A percentile compares a stretch with the other conserved stretches of the same genome.
phyloP scores from a whole-genome alignment of 106 monocot genomes.

The Dendrobium huoshanense region DNA sequence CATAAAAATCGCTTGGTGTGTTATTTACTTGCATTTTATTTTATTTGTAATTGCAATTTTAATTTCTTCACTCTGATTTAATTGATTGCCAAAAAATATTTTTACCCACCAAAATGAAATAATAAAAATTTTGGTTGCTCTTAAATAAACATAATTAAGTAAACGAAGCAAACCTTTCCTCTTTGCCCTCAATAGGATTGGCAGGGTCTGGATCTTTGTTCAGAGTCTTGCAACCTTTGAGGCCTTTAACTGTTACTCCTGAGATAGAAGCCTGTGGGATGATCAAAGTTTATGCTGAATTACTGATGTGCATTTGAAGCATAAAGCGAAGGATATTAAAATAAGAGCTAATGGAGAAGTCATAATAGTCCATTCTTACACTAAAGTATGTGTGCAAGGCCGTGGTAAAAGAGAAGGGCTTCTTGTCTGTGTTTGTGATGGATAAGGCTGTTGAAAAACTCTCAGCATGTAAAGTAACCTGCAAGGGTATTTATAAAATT shows the following conservation, averaged over 20 bases:
- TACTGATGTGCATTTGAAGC: neutral
- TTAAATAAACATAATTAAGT: neutral
- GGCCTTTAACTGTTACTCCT: slow-evolving; percentile 70
- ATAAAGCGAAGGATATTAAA: neutral
- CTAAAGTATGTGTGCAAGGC: slow-evolving; percentile 91
- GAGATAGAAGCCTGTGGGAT: slow-evolving; percentile 64
- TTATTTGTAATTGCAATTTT: too few species aligned
- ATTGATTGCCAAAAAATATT: too few species aligned
- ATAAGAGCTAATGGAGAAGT: neutral
- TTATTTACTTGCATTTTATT: too few species aligned
- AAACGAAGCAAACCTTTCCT: slow-evolving; percentile 54
- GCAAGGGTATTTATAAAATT: neutral
- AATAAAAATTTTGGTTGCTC: neutral
- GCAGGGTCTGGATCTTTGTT: slow-evolving; percentile 94
- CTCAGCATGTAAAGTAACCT: slow-evolving; percentile 59
- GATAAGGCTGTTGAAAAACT: slow-evolving; percentile 54
- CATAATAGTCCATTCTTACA: slow-evolving; percentile 36
- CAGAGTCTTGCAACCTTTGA: slow-evolving; percentile 77
- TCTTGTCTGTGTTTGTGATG: slow-evolving; percentile 75
- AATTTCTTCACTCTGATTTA: too few species aligned
- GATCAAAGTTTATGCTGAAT: neutral
- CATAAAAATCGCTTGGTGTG: too few species aligned
- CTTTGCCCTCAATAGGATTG: slow-evolving; percentile 77
- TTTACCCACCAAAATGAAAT: neutral
- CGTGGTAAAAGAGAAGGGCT: slow-evolving; percentile 71